A percentile compares a stretch with the other conserved stretches of the same genome.
Evolutionary conservation across 2,329 filamentous ascomycete genomes (phyloP).

Genomic region (Botrytis pseudocinerea): DNA sequence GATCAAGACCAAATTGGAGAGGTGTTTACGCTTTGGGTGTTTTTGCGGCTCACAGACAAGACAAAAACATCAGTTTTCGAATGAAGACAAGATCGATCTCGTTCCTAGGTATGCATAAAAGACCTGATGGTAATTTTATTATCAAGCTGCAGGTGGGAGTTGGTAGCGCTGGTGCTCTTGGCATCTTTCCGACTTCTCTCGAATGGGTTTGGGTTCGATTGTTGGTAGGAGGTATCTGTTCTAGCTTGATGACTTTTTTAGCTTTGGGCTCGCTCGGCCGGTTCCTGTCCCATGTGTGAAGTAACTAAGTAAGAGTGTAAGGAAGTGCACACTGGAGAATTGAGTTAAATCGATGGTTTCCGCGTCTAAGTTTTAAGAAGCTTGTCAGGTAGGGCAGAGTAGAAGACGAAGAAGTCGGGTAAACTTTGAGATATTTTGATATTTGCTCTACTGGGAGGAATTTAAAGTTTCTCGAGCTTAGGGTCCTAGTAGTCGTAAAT

Average conservation of each 20-base stretch:
- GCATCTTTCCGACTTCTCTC: neutral
- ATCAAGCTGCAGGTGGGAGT: neutral
- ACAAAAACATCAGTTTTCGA: neutral
- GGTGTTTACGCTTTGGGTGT: neutral
- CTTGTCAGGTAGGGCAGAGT: neutral
- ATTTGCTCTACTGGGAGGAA: neutral
- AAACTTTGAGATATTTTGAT: neutral
- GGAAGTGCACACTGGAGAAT: neutral
- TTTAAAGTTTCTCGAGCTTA: neutral
- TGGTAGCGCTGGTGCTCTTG: neutral
- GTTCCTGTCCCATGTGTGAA: neutral
- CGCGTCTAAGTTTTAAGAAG: neutral
- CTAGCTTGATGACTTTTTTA: neutral
- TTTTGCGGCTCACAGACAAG: neutral
- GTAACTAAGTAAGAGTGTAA: neutral
- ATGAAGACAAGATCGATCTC: neutral
- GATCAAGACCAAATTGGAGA: neutral
- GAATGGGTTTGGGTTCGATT: neutral
- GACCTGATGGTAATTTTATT: neutral
- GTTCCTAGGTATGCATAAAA: neutral
- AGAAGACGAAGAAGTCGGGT: neutral
- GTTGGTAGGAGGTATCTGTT: neutral
- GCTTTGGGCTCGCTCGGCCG: neutral
- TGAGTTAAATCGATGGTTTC: neutral
- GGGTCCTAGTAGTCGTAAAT: neutral